Evolutionary conservation across 75 land plant species (phyloP).

Genomic region (Larix kaempferi): DNA sequence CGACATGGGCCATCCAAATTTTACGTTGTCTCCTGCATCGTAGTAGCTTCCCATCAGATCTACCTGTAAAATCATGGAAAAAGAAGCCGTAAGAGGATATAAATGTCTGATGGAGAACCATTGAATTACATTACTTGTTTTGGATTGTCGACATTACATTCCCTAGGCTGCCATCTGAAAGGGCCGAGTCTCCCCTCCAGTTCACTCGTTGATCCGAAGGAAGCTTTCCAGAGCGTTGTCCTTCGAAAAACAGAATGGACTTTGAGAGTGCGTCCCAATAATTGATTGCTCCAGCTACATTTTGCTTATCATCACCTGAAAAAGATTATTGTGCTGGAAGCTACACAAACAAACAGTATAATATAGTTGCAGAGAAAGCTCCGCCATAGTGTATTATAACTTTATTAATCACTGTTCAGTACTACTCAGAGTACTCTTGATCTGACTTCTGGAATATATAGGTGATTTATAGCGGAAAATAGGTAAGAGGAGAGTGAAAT

Average conservation of each 20-base stretch:
- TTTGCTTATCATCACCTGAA: too few relatives aligned
- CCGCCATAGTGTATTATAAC: too few relatives aligned
- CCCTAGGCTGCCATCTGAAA: constrained; percentile 25
- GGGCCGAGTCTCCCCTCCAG: constrained; percentile 51
- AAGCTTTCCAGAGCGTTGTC: constrained; percentile 40
- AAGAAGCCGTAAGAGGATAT: too few relatives aligned
- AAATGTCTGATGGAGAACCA: neutral
- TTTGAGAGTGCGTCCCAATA: constrained; percentile 36
- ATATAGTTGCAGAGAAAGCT: too few relatives aligned
- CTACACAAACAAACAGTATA: too few relatives aligned
- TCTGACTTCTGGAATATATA: too few relatives aligned
- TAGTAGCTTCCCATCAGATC: constrained; percentile 38
- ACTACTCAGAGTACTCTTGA: too few relatives aligned
- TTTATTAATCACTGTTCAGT: too few relatives aligned
- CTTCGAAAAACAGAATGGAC: constrained; percentile 44
- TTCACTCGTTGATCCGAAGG: constrained; percentile 33
- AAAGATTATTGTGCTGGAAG: too few relatives aligned
- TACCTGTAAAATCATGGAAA: constrained; percentile 12
- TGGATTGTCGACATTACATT: constrained; percentile 6
- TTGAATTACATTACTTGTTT: neutral
- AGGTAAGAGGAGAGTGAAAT: too few relatives aligned
- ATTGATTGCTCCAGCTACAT: too few relatives aligned
- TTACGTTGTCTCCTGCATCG: constrained; percentile 45
- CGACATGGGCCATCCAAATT: constrained; percentile 38
- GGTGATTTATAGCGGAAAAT: too few relatives aligned